These are phyloP conservation scores for Fragaria vesca DNA, from an alignment of 306 rosid species.

Conservation along the genomic window DNA sequence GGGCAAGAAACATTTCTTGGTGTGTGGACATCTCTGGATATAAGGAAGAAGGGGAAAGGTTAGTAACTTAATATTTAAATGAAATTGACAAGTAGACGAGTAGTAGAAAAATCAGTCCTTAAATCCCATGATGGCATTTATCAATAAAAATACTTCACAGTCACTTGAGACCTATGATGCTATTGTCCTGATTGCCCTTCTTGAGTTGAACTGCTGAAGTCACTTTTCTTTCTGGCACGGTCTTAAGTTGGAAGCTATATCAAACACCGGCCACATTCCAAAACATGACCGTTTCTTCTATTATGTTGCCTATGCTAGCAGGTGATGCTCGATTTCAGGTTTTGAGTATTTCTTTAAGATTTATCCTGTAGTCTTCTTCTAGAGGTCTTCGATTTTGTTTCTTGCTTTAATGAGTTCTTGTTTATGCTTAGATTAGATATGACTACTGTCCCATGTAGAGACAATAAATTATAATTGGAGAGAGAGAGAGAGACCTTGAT, in stretches of 20 bases:
- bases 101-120: conserved; percentile 4
- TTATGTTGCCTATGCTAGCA: background rate
- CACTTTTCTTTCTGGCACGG: background rate
- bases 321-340: background rate
- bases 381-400: background rate
- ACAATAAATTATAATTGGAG: background rate
- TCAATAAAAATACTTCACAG: background rate
- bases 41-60: background rate
- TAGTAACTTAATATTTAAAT: background rate
- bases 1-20: conserved; percentile 41
- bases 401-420: background rate
- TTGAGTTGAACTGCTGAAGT: background rate
- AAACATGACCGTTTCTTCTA: background rate
- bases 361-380: background rate
- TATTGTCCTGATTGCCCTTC: background rate
- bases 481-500: conserved; percentile 43
- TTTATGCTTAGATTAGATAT: background rate
- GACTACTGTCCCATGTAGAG: background rate
- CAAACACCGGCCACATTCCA: background rate
- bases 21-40: conserved; percentile 31
- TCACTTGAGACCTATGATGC: background rate
- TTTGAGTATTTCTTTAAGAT: background rate
- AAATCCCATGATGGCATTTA: background rate
- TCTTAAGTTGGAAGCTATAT: background rate
- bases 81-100: background rate